Evolutionary conservation across 805 yeast genomes (phyloP), one percentile per base, ranked within the genome.

Genomic region (Cyberlindnera misumaiensis): DNA sequence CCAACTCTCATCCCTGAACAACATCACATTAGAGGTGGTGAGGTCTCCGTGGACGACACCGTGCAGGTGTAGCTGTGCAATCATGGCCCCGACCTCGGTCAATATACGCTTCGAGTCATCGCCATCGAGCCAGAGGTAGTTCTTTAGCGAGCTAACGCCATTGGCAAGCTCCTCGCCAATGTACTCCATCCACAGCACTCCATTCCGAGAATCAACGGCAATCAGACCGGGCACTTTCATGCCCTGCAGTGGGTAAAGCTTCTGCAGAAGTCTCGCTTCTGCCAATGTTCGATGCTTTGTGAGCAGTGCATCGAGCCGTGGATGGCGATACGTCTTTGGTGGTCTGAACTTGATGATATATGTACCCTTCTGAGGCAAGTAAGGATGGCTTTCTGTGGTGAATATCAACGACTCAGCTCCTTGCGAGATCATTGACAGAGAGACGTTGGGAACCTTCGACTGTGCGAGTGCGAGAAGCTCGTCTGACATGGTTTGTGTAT

Each of bases 31-130:
- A 0, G 97, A 89, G 16, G 90, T 78, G 0, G 98, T 93, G 49
- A 93, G 66, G 57, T 93, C 98, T 1, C 98, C 98, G 60, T 93
- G 98, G 18, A 87, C 78, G 56, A 85, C 75, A 46, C 86, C 95
- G 45, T 75, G 68, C 47, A 70, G 53, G 60, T 93, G 98, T 50
- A 93, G 60, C 30, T 70, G 60, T 0, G 83, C 95, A 31, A 89
- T 71, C 41, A 76, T 72, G 32, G 59, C 47, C 1, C 97, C 95
- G 1, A 87, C 89, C 12, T 56, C 53, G 4, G 44, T 45, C 46
- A 84, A 56, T 3, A 78, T 65, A 5, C 26, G 14, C 16, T 34
- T 17, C 10, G 18, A 20, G 10, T 34, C 36, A 7, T 7, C 36
- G 6, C 26, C 20, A 1, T 46, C 44, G 33, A 58, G 47, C 95